These are phyloP conservation scores for Phoma herbarum DNA, from an alignment of 2,329 filamentous ascomycete species.

Conservation along the genomic window DNA sequence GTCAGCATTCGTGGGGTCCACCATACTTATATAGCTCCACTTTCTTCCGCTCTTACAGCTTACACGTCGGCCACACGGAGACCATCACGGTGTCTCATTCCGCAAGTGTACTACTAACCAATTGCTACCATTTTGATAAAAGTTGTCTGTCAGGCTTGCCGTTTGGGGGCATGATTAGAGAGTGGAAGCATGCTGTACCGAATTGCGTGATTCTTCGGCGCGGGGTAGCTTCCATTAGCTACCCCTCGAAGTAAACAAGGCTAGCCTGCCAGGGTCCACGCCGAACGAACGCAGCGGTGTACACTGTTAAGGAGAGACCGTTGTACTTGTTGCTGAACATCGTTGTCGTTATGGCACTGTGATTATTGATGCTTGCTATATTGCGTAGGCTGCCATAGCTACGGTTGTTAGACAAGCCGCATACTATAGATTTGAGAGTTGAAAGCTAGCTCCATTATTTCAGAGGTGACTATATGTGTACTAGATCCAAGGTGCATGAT, in stretches of 20 bases:
- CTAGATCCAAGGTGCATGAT: not conserved
- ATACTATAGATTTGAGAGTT: not conserved
- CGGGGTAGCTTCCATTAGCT: slow-evolving; percentile 15
- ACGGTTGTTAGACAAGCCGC: too few species aligned
- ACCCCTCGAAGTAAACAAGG: slow-evolving; percentile 20
- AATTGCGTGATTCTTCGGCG: slow-evolving; percentile 17
- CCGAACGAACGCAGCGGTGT: not conserved
- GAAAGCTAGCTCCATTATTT: slow-evolving; percentile 4
- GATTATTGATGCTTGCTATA: not conserved
- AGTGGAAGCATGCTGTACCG: slow-evolving; percentile 9
- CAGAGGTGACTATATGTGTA: slow-evolving; percentile 1
- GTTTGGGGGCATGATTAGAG: slow-evolving; percentile 11
- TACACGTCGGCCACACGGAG: slow-evolving; percentile 7
- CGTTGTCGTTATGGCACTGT: not conserved
- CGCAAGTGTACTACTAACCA: slow-evolving; percentile 2
- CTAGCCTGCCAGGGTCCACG: slow-evolving; percentile 14
- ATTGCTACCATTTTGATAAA: not conserved
- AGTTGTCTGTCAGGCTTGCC: slow-evolving; percentile 7
- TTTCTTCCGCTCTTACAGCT: not conserved
- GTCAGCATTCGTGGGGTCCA: slow-evolving; percentile 5
- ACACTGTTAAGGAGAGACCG: not conserved
- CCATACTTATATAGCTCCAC: slow-evolving; percentile 3
- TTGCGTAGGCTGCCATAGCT: too few species aligned
- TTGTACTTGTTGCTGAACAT: not conserved
- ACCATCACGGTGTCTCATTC: slow-evolving; percentile 4